Evolutionary conservation across 2,329 filamentous ascomycete species (phyloP), one percentile per base, ranked within the genome.

Genomic region (Ophiosphaerella korrae): DNA sequence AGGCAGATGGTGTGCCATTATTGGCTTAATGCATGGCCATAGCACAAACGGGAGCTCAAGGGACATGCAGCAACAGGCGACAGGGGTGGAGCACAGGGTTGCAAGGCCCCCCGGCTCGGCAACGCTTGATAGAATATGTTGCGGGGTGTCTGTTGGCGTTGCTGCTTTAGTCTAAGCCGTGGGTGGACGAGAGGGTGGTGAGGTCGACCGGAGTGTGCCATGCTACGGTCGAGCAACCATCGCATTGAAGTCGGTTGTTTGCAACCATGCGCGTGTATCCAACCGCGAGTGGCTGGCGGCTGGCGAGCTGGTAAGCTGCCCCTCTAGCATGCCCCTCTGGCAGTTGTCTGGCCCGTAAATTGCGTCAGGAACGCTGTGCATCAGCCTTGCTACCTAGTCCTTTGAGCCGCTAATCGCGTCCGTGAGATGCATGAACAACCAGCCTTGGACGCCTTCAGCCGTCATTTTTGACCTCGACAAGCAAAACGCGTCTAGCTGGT

Each of bases 311-410:
- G 8, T 35, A 6, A 14, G 42, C 14, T 29, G 26, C 11, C 26
- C 6, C 26, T 44, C 31, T 56, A 53, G 34, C 52, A 56, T 56
- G 60, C 57, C 59, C 54, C 55, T 60, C 54, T 64, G 59, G 62
- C 61, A 62, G 62, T 59, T 64, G 68, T 71, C 65, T 63, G 64
- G 66, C 65, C 59, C 54, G 67, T 67, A 66, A 72, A 74, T 74
- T 74, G 71, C 72, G 70, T 72, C 72, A 74, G 72, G 72, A 72
- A 74, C 71, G 66, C 65, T 64, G 58, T 68, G 66, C 68, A 68
- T 70, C 70, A 74, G 72, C 72, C 71, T 72, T 72, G 70, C 58
- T 29, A 29, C 26, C 26, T 58, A 42, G 48, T 55, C 52, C 57
- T 58, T 66, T 67, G 67, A 72, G 68, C 70, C 70, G 69, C 70